A percentile compares a stretch with the other conserved stretches of the same genome.
phyloP scores from a whole-genome alignment of 805 yeast genomes.

The Diddensiella santjacobensis region DNA sequence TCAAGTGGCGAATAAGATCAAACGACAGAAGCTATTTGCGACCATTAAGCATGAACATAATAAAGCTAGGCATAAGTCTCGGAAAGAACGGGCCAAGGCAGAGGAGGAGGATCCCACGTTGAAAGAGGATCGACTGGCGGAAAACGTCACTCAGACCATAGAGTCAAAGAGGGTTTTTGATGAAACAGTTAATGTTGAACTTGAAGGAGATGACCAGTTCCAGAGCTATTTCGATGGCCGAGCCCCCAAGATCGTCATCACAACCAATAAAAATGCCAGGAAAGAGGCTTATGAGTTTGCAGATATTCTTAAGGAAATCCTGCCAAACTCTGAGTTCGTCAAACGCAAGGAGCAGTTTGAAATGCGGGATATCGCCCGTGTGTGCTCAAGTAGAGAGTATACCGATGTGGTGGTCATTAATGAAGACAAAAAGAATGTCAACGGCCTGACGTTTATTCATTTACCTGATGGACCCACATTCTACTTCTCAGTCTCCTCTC shows the following conservation, averaged over 20 bases:
- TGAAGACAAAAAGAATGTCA: slow-evolving; percentile 89
- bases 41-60: slow-evolving; percentile 69
- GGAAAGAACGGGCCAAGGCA: slow-evolving; percentile 82
- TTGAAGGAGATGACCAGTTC: slow-evolving; percentile 51
- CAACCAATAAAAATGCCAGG: slow-evolving; percentile 84
- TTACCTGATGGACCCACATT: slow-evolving; percentile 94
- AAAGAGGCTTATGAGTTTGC: slow-evolving; percentile 89
- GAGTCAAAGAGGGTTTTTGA: slow-evolving; percentile 82
- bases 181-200: slow-evolving; percentile 59
- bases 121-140: slow-evolving; percentile 71
- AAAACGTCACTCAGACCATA: slow-evolving; percentile 76
- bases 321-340: slow-evolving; percentile 83
- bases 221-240: slow-evolving; percentile 51
- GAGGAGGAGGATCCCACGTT: slow-evolving; percentile 81
- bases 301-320: slow-evolving; percentile 72
- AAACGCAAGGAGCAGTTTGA: slow-evolving; percentile 81
- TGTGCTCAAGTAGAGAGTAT: slow-evolving; percentile 76
- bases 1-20: slow-evolving; percentile 55
- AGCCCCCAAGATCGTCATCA: slow-evolving; percentile 82
- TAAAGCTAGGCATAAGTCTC: slow-evolving; percentile 68
- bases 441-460: slow-evolving; percentile 89
- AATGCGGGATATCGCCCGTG: slow-evolving; percentile 82
- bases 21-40: slow-evolving; percentile 74
- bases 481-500: slow-evolving; percentile 79
- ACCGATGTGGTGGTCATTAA: slow-evolving; percentile 87